phyloP scores from a whole-genome alignment of 805 yeast genomes.

The Candida anglica region DNA sequence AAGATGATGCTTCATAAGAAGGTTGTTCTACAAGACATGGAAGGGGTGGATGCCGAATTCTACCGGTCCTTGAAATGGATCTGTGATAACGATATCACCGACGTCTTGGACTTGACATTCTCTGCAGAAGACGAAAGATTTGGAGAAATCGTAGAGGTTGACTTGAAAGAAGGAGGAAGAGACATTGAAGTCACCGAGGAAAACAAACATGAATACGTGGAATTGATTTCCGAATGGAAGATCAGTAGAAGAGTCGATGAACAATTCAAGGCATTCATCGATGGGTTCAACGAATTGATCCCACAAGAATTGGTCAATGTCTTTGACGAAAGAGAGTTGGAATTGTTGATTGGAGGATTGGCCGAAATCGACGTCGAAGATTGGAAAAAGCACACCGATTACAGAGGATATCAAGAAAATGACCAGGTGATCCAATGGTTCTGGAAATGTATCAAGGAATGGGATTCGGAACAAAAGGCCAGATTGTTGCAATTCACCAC shows the following conservation, averaged over 20 bases:
- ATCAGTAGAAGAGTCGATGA: conserved; percentile 89
- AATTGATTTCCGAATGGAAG: conserved; percentile 93
- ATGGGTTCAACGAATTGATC: conserved; percentile 94
- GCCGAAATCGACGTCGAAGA: conserved; percentile 97
- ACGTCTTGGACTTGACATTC: conserved; percentile 79
- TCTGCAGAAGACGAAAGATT: conserved; percentile 89
- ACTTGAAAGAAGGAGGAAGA: conserved; percentile 84
- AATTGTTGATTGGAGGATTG: conserved; percentile 94
- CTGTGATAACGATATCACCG: conserved; percentile 87
- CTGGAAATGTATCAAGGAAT: conserved; percentile 88
- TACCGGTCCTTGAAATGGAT: conserved; percentile 95
- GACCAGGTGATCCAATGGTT: conserved; percentile 99
- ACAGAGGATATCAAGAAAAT: conserved; percentile 94
- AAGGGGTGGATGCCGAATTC: conserved; percentile 97
- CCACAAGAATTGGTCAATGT: conserved; percentile 96
- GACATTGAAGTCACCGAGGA: conserved; percentile 91
- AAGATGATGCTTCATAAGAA: conserved; percentile 96
- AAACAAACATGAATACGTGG: conserved; percentile 92
- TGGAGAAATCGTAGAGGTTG: conserved; percentile 87
- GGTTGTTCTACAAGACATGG: conserved; percentile 95
- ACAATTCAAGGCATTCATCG: conserved; percentile 93
- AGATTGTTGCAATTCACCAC: conserved; percentile 95
- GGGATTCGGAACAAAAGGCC: conserved; percentile 97
- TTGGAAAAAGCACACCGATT: conserved; percentile 99
- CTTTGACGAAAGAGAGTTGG: conserved; percentile 96